phyloP scores from a whole-genome alignment of 805 yeast genomes.

The Schwanniomyces polymorphus region DNA sequence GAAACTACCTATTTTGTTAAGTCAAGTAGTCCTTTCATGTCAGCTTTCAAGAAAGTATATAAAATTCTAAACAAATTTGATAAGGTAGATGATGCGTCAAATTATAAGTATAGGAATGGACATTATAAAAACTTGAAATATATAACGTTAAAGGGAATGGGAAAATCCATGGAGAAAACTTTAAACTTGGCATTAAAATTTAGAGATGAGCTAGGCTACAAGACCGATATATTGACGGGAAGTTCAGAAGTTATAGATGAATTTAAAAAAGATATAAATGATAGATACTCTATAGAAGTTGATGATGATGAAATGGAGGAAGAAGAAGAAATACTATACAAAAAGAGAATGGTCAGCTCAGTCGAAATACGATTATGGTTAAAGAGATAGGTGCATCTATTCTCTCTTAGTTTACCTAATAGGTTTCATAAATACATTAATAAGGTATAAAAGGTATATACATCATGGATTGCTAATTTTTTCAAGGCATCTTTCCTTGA shows the following conservation, averaged over 20 bases:
- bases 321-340: constrained; percentile 33
- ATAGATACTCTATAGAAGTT: background rate
- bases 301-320: constrained; percentile 19
- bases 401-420: background rate
- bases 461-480: constrained; percentile 11
- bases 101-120: constrained; percentile 26
- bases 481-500: constrained; percentile 39
- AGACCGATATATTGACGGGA: constrained; percentile 62
- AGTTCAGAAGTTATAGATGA: constrained; percentile 76
- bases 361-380: constrained; percentile 47
- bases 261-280: constrained; percentile 22
- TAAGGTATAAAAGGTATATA: background rate
- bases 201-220: constrained; percentile 47
- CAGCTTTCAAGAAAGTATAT: constrained; percentile 66
- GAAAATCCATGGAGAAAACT: constrained; percentile 61
- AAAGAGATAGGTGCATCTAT: constrained; percentile 12
- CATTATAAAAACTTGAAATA: constrained; percentile 41
- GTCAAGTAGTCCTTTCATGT: constrained; percentile 66
- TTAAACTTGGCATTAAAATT: constrained; percentile 63
- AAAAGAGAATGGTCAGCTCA: constrained; percentile 48
- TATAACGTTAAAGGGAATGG: constrained; percentile 72
- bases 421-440: background rate
- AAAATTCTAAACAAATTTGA: constrained; percentile 50
- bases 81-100: constrained; percentile 13
- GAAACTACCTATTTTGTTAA: constrained; percentile 58